A percentile compares a stretch with the other conserved stretches of the same genome.
Conservation (phyloP, 768 basidiomycete species). For the Omphalotus guepiniiformis region DNA sequence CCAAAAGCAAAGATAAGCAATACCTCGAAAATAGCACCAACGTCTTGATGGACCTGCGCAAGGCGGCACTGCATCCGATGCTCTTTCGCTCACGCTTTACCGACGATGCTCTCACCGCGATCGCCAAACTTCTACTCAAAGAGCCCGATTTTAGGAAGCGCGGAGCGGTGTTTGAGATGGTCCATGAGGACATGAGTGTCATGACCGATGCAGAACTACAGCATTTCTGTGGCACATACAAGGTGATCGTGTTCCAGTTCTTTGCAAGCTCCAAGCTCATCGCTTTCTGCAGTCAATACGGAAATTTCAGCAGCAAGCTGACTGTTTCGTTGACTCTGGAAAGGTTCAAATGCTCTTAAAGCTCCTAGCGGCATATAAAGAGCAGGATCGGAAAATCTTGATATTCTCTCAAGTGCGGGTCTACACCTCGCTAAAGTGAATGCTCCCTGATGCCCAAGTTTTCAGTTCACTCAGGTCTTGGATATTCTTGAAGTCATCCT, state of each 20-base stretch:
- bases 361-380: slow-evolving; percentile 63
- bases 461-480: slow-evolving; percentile 92
- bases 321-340: slow-evolving; percentile 82
- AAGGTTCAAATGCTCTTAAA: slow-evolving; percentile 75
- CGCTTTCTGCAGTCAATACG: slow-evolving; percentile 50
- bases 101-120: slow-evolving; percentile 65
- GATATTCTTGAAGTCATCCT: slow-evolving; percentile 88
- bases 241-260: slow-evolving; percentile 40
- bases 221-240: slow-evolving; percentile 79
- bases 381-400: slow-evolving; percentile 74
- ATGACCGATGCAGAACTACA: slow-evolving; percentile 99
- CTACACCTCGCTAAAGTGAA: neutral
- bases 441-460: slow-evolving; percentile 2
- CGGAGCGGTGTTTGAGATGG: slow-evolving; percentile 72
- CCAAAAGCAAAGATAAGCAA: slow-evolving; percentile 50
- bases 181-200: slow-evolving; percentile 96
- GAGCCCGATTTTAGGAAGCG: slow-evolving; percentile 90
- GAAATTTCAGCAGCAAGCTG: slow-evolving; percentile 68
- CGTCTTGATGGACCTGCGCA: slow-evolving; percentile 95
- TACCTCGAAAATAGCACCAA: slow-evolving; percentile 84
- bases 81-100: slow-evolving; percentile 85
- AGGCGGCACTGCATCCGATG: slow-evolving; percentile 96
- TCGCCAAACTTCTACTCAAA: slow-evolving; percentile 81
- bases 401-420: slow-evolving; percentile 85
- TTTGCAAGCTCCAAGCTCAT: neutral